Percentiles rank a stretch among this genome's conserved stretches.
Conservation (phyloP, 768 basidiomycete genomes). For the Lepiota brunneoincarnata region DNA sequence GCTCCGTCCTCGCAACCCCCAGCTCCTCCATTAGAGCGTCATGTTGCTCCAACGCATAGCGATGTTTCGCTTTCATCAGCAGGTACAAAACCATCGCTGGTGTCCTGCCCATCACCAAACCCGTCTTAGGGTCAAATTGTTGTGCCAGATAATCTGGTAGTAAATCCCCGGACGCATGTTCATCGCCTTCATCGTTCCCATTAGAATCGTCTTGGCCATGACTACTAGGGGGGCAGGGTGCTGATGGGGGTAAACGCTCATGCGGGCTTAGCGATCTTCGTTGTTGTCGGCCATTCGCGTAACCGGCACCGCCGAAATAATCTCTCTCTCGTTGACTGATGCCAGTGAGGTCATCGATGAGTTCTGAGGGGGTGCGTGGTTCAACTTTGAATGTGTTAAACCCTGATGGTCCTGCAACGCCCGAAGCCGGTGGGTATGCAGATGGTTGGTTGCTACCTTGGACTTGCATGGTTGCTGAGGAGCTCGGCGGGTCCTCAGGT, state of each 20-base stretch:
- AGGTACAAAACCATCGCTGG: constrained; percentile 70
- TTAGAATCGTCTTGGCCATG: background rate
- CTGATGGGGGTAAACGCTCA: constrained; percentile 2
- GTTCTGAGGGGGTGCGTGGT: constrained; percentile 40
- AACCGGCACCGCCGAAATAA: constrained; percentile 12
- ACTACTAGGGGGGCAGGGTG: constrained; percentile 7
- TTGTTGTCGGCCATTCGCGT: constrained; percentile 17
- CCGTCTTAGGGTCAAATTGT: constrained; percentile 54
- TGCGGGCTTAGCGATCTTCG: constrained; percentile 7
- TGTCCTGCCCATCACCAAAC: constrained; percentile 67
- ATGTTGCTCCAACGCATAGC: constrained; percentile 66
- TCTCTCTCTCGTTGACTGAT: constrained; percentile 24
- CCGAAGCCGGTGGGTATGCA: constrained; percentile 1
- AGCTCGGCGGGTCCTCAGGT: constrained; percentile 28
- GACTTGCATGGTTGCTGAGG: constrained; percentile 14
- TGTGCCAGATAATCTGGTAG: constrained; percentile 52
- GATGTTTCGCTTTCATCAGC: constrained; percentile 74
- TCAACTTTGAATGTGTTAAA: constrained; percentile 70
- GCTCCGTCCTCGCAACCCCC: constrained; percentile 48
- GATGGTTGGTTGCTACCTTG: background rate
- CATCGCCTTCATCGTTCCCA: constrained; percentile 34
- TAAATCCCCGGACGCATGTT: constrained; percentile 28
- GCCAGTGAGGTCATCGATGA: constrained; percentile 26
- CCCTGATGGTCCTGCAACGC: constrained; percentile 16
- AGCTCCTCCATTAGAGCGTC: constrained; percentile 65